Base-by-base conservation (phyloP, 2,329 filamentous ascomycete genomes). In the Colletotrichum navitas region DNA sequence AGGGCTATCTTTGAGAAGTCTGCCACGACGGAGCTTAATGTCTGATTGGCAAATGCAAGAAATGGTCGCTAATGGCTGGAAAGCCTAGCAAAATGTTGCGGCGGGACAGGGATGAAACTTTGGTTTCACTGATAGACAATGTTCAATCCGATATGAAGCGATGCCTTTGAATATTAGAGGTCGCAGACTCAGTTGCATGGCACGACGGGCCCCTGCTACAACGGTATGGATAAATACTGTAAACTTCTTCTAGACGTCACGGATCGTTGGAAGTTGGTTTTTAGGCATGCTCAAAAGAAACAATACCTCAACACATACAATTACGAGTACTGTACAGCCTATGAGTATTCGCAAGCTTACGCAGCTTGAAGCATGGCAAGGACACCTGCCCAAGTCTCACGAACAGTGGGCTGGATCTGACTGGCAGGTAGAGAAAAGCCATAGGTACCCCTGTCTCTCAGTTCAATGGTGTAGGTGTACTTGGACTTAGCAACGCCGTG, bases 1-100 rank as follows among this genome's bases (percentile, higher is more conserved):
- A 64, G 74, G 66, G 74, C 77, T 29, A 78, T 80, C 73, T 80
- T 85, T 41, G 74, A 76, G 47, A 75, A 77, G 54, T 73, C 79
- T 1, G 74, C 71, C 54, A 83, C 81, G 34, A 79, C 80, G 2
- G 75, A 83, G 74, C 80, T 84, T 10, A 81, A 77, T 60, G 80
- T 84, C 49, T 83, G 78, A 39, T 34, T 36, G 29, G 43, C n/a
- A 16, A 49, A 18, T 18, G 47, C 2, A 18, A 14, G 41, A 24
- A 34, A 29, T 24, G 41, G 24, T 2, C 12, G 12, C 24, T 58
- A n/a, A 58, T 39, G 16, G n/a, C 3, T 18, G 7, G 21, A 18
- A 24, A 3, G 7, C 10, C 24, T 18, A 1, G 4, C n/a, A 10
- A 29, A 5, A 11, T n/a, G 8, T n/a, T 36, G 5, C n/a, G 4